Conservation (phyloP, 73 alveolate species). For the Tetrahymena thermophila region DNA sequence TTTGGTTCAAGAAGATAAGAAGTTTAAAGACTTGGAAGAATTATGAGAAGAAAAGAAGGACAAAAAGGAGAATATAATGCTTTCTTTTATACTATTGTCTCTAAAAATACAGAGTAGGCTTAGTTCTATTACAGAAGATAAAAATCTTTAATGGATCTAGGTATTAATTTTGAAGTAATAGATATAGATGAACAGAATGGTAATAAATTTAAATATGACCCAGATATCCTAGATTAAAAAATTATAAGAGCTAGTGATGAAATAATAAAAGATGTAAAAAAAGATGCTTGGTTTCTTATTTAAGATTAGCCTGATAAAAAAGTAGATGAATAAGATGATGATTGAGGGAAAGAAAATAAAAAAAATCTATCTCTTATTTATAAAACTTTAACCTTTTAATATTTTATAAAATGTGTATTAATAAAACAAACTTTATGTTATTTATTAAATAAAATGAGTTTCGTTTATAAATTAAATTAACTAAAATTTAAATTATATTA, state of each 20-base stretch:
- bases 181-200: not conserved
- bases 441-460: too few species aligned
- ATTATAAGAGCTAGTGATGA: not conserved
- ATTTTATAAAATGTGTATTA: too few species aligned
- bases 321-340: not conserved
- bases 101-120: slow-evolving; percentile 18
- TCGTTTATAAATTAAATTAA: too few species aligned
- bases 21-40: slow-evolving; percentile 77
- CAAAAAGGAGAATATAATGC: slow-evolving; percentile 64
- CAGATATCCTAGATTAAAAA: not conserved
- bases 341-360: not conserved
- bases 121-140: slow-evolving; percentile 35
- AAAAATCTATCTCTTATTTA: not conserved
- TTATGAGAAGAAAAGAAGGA: slow-evolving; percentile 70
- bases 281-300: not conserved
- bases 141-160: slow-evolving; percentile 21
- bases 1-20: slow-evolving; percentile 76
- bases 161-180: not conserved
- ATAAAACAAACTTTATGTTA: too few species aligned
- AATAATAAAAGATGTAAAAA: not conserved
- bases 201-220: not conserved
- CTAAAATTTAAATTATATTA: too few species aligned
- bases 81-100: slow-evolving; percentile 50
- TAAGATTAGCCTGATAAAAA: not conserved
- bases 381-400: too few species aligned